Percentiles rank a stretch among this genome's conserved stretches.
phyloP scores from a whole-genome alignment of 257 asterid species.

The Fraxinus pennsylvanica region DNA sequence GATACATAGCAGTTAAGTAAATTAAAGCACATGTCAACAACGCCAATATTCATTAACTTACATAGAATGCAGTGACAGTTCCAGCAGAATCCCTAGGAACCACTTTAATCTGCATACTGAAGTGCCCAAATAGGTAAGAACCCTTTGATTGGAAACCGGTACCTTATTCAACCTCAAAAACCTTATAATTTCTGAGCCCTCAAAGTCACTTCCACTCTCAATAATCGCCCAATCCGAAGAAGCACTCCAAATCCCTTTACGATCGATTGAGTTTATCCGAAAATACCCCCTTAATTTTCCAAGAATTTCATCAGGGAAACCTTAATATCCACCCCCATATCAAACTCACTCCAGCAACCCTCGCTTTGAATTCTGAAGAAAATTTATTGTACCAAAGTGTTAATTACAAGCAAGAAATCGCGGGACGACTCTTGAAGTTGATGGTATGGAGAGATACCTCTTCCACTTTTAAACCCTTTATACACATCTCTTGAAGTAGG shows the following conservation, averaged over 20 bases:
- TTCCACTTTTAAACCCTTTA: no score
- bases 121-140: conserved; percentile 74
- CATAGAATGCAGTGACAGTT: conserved; percentile 87
- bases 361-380: no score
- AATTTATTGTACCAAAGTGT: no score
- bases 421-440: no score
- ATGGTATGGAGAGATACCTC: no score
- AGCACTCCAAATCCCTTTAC: conserved; percentile 60
- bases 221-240: conserved; percentile 51
- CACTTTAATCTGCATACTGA: conserved; percentile 80
- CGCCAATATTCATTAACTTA: conserved; percentile 25
- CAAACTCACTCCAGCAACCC: no score
- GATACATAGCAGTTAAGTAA: no score
- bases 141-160: conserved; percentile 89
- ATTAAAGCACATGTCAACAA: no score
- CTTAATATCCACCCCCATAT: conserved; percentile 42
- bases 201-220: conserved; percentile 69
- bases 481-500: no score
- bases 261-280: conserved; percentile 82
- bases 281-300: conserved; percentile 60
- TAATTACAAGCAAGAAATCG: no score
- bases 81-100: conserved; percentile 89
- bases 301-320: conserved; percentile 68
- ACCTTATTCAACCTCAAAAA: conserved; percentile 64
- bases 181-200: conserved; percentile 70